phyloP scores from a whole-genome alignment of 23 red algal species.

The Gracilaria gracilis region DNA sequence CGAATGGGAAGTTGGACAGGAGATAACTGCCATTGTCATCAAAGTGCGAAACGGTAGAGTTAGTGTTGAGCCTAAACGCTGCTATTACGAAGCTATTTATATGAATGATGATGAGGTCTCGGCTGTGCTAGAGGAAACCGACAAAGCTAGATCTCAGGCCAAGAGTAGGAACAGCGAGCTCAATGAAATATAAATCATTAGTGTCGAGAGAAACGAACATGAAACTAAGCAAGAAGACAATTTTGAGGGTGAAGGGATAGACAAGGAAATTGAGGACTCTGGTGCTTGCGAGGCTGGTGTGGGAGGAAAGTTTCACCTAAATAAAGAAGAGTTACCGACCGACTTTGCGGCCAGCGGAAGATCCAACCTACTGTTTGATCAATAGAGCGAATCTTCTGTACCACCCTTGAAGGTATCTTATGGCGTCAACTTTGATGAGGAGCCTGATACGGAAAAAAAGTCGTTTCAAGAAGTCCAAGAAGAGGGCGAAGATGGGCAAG shows the following conservation, averaged over 20 bases:
- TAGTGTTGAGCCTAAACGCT: constrained; percentile 65
- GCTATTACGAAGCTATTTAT: constrained; percentile 73
- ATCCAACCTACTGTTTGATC: background rate
- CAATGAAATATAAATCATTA: background rate
- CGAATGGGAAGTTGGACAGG: constrained; percentile 68
- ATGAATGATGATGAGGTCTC: constrained; percentile 29
- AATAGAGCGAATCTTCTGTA: background rate
- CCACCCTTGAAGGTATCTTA: constrained; percentile 14
- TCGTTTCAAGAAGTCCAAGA: constrained; percentile 1
- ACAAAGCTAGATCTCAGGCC: background rate
- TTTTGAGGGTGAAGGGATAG: background rate
- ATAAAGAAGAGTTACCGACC: background rate
- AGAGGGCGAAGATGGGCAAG: background rate
- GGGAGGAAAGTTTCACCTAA: background rate
- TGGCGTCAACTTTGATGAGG: constrained; percentile 60
- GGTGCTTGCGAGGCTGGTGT: background rate
- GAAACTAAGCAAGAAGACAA: background rate
- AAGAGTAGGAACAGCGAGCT: background rate
- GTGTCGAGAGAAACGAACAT: constrained; percentile 1
- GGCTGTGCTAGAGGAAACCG: constrained; percentile 48
- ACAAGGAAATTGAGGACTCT: constrained; percentile 28
- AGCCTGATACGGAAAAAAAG: background rate
- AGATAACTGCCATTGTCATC: constrained; percentile 43
- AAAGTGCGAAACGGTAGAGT: constrained; percentile 39
- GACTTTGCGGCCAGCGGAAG: background rate